These are phyloP conservation scores for Actinomortierella ambigua DNA, from an alignment of 371 early-diverging fungal genomes.

Conservation along the genomic window DNA sequence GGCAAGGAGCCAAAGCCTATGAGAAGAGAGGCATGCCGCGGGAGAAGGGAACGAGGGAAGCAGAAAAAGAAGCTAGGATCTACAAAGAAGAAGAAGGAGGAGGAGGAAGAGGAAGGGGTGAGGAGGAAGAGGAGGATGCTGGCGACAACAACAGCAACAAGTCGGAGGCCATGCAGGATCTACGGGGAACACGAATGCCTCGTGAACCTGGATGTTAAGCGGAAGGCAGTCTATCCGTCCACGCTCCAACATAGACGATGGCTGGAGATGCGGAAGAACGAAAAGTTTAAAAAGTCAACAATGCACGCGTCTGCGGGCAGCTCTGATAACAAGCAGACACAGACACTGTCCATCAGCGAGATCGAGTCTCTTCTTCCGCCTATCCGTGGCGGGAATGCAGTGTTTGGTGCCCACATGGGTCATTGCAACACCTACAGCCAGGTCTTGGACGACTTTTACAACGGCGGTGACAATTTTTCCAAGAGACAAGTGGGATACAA, in stretches of 20 bases:
- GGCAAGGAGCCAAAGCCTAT: background rate
- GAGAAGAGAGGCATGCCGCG: background rate
- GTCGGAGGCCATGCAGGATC: too few species aligned
- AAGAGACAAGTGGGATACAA: slow-evolving; percentile 7
- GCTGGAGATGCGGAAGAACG: slow-evolving; percentile 9
- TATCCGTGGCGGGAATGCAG: slow-evolving; percentile 9
- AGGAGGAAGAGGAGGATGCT: too few species aligned
- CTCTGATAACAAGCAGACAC: too few species aligned
- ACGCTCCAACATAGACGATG: slow-evolving; percentile 12
- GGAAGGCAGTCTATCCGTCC: slow-evolving; percentile 18
- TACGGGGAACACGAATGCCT: background rate
- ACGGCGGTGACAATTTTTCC: slow-evolving; percentile 4
- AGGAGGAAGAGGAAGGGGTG: background rate
- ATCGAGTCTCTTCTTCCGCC: slow-evolving; percentile 22
- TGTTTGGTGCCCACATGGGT: slow-evolving; percentile 3
- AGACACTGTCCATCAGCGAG: background rate
- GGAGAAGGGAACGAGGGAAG: background rate
- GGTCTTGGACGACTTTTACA: slow-evolving; percentile 6
- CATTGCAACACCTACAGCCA: background rate
- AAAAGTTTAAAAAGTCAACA: background rate
- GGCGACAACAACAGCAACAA: background rate
- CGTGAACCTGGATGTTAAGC: slow-evolving; percentile 11
- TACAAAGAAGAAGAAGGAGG: background rate
- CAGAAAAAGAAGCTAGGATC: background rate
- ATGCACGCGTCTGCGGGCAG: too few species aligned